Base-by-base conservation (phyloP, 2,329 filamentous ascomycete genomes). In the Pseudogymnoascus sp. region DNA sequence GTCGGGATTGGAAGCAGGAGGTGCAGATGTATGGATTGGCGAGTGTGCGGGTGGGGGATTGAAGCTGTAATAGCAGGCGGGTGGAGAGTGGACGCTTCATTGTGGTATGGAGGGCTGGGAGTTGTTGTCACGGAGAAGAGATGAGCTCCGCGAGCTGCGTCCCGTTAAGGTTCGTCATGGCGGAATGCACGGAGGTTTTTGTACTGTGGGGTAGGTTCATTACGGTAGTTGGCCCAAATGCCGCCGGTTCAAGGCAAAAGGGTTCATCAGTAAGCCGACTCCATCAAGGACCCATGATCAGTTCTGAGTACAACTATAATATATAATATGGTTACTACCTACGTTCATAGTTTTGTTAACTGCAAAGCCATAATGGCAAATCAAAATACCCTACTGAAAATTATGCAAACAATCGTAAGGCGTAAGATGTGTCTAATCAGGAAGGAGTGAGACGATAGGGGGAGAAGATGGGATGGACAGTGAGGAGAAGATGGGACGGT, bases 21-120 rank as follows among this genome's bases (percentile, higher is more conserved):
- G 53, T 66, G 62, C 68, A 72, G 37, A 71, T 68, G 53, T 68
- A 71, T 7, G 65, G 66, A 1, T 16, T 43, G 21, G 46, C 37
- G 14, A 46, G 16, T 14, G 61, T 14, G 1, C 66, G 34, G 9
- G 62, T 64, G 49, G 66, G 46, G n/a, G 21, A 68, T 1, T 56
- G 49, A 9, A 56, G 49, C 49, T 56, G 49, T 3, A 21, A 21
- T 56, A 56, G 49, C 49, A 34, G 2, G 49, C 49, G 49, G 6
- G 38, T 63, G 9, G 61, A 40, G 34, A 49, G 60, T 46, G 62
- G 61, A 8, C 62, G 59, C 46, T 68, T 70, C 68, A 71, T 71
- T 63, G 23, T 36, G n/a, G 49, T 56, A 53, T 28, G 43, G 60
- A 3, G 21, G 5, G 36, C 23, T 40, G 60, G 40, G 49, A 18